These are phyloP conservation scores for Xylaria grammica DNA, from an alignment of 495 filamentous ascomycete genomes.

Conservation along the genomic window DNA sequence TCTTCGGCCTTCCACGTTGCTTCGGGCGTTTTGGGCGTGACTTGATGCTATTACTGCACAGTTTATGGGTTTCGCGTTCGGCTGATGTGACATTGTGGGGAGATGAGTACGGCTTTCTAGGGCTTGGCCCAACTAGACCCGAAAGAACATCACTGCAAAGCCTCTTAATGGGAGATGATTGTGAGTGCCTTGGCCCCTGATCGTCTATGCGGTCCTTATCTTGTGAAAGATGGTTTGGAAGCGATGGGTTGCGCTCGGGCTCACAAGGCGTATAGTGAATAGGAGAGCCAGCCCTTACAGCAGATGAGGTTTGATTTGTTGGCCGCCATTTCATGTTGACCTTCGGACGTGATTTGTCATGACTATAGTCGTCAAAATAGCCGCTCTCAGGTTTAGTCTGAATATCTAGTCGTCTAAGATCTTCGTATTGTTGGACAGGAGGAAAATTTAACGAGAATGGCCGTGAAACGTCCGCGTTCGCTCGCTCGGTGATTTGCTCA, in stretches of 20 bases:
- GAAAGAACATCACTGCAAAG: neutral
- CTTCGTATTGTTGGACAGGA: neutral
- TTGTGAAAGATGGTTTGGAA: neutral
- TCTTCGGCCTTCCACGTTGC: conserved; percentile 9
- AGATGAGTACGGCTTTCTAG: no score
- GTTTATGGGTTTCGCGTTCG: neutral
- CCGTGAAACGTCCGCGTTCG: neutral
- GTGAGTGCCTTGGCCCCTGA: neutral
- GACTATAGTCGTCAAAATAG: neutral
- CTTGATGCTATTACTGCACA: neutral
- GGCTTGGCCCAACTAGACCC: neutral
- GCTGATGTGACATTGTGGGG: neutral
- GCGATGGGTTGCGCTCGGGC: neutral
- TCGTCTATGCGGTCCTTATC: neutral
- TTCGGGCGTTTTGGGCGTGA: neutral
- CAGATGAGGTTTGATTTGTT: neutral
- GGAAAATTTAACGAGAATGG: neutral
- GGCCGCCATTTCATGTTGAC: neutral
- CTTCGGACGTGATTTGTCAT: neutral
- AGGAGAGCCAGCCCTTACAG: neutral
- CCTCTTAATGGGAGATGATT: neutral
- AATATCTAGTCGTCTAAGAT: neutral
- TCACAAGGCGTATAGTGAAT: neutral
- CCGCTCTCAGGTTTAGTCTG: neutral
- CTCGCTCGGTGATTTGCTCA: neutral